Evolutionary conservation across 2,329 filamentous ascomycete genomes (phyloP).

Genomic region (Cercospora beticola): DNA sequence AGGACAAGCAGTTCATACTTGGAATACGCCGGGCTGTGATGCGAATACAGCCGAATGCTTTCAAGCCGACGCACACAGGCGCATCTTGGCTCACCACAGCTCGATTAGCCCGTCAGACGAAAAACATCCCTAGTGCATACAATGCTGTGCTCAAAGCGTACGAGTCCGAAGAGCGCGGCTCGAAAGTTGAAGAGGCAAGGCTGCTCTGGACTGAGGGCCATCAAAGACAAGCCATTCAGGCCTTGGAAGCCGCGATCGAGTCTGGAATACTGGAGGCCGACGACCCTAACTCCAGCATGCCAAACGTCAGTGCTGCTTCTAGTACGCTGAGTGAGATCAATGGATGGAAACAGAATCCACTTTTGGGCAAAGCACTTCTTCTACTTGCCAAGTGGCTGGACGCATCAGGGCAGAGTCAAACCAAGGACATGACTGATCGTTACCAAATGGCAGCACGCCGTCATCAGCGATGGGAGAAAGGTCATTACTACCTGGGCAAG

Average conservation of each 20-base stretch:
- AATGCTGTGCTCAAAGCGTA: slow-evolving; percentile 89
- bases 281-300: slow-evolving; percentile 17
- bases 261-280: slow-evolving; percentile 65
- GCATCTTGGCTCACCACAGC: slow-evolving; percentile 83
- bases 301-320: slow-evolving; percentile 10
- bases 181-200: slow-evolving; percentile 90
- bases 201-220: slow-evolving; percentile 92
- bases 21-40: slow-evolving; percentile 84
- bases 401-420: slow-evolving; percentile 87
- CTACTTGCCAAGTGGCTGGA: slow-evolving; percentile 97
- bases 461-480: slow-evolving; percentile 80
- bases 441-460: slow-evolving; percentile 80
- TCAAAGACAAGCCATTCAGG: slow-evolving; percentile 91
- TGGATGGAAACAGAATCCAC: slow-evolving; percentile 53
- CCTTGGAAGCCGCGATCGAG: slow-evolving; percentile 80
- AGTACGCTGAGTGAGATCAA: slow-evolving; percentile 30
- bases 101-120: slow-evolving; percentile 79
- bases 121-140: slow-evolving; percentile 82
- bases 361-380: slow-evolving; percentile 77
- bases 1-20: slow-evolving; percentile 91
- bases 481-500: slow-evolving; percentile 92
- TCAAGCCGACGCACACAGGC: slow-evolving; percentile 72
- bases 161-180: slow-evolving; percentile 77
- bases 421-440: slow-evolving; percentile 71
- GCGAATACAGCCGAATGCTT: slow-evolving; percentile 45